These are phyloP conservation scores for Penicillium waksmanii DNA, from an alignment of 495 filamentous ascomycete species.

Conservation along the genomic window DNA sequence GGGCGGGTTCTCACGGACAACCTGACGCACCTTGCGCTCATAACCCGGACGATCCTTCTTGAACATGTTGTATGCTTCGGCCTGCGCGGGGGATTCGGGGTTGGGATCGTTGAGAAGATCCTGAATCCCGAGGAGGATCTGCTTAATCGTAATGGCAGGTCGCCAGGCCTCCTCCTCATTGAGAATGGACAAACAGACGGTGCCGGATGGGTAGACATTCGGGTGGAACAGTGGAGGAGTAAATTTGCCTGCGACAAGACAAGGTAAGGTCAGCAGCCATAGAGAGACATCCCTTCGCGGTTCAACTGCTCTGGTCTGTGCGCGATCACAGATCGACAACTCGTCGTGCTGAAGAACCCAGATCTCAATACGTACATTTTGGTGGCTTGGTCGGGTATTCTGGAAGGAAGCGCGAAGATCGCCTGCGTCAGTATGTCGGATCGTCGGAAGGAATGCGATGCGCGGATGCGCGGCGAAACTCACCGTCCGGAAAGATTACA, in stretches of 20 bases:
- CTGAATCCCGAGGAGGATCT: conserved; percentile 94
- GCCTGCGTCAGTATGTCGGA: conserved; percentile 17
- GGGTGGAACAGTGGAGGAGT: conserved; percentile 95
- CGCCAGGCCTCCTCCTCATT: conserved; percentile 99
- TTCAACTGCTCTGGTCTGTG: not conserved
- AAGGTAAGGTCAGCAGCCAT: not conserved
- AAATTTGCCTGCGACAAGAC: conserved; percentile 78
- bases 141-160: conserved; percentile 96
- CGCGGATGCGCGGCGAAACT: conserved; percentile 33
- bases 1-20: conserved; percentile 85
- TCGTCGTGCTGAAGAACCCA: too few relatives aligned
- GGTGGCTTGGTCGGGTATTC: conserved; percentile 99
- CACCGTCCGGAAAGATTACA: conserved; percentile 93
- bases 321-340: not conserved
- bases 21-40: conserved; percentile 80
- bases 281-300: not conserved
- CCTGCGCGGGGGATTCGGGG: conserved; percentile 94
- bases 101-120: conserved; percentile 96
- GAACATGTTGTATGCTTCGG: conserved; percentile 95
- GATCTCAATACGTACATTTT: conserved; percentile 72
- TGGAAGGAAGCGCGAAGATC: conserved; percentile 43
- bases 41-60: conserved; percentile 89
- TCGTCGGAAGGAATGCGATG: conserved; percentile 16
- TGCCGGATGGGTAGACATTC: conserved; percentile 98
- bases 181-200: conserved; percentile 94